Evolutionary conservation across 805 yeast species (phyloP).

Genomic region (Zygosaccharomyces bailii): DNA sequence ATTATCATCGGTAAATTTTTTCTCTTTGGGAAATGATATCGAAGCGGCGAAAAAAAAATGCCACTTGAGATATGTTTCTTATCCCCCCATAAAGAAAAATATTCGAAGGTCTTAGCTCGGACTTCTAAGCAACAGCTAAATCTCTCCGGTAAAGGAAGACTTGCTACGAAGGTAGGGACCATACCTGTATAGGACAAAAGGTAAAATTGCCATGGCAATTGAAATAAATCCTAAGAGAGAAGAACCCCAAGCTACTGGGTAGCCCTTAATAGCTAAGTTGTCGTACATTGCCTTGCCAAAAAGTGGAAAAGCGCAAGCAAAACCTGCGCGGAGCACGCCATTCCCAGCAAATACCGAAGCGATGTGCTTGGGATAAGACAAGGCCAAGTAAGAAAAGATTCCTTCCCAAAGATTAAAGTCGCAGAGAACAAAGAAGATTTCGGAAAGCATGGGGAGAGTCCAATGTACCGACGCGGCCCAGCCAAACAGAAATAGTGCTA

Average conservation of each 20-base stretch:
- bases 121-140: neutral
- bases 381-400: slow-evolving; percentile 47
- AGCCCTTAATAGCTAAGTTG: slow-evolving; percentile 45
- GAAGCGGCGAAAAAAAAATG: neutral
- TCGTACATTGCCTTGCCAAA: slow-evolving; percentile 60
- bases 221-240: slow-evolving; percentile 46
- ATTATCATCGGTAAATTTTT: too few relatives aligned
- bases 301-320: slow-evolving; percentile 61
- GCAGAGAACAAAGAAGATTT: slow-evolving; percentile 39
- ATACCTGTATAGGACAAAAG: slow-evolving; percentile 43
- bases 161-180: slow-evolving; percentile 46
- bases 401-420: slow-evolving; percentile 50
- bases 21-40: neutral
- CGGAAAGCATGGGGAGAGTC: slow-evolving; percentile 48
- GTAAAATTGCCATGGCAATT: slow-evolving; percentile 44
- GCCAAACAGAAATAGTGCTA: slow-evolving; percentile 46
- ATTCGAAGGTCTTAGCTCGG: neutral
- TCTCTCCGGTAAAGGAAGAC: slow-evolving; percentile 39
- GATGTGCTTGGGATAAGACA: slow-evolving; percentile 46
- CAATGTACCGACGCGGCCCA: slow-evolving; percentile 52
- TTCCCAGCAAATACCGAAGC: slow-evolving; percentile 63
- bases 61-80: neutral
- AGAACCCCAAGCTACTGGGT: slow-evolving; percentile 62
- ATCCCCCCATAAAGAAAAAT: neutral
- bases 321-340: slow-evolving; percentile 46